Evolutionary conservation across 1,139 yeast species (phyloP), one percentile per base, ranked within the genome.

Genomic region (Casaregolazyma suthepensis): DNA sequence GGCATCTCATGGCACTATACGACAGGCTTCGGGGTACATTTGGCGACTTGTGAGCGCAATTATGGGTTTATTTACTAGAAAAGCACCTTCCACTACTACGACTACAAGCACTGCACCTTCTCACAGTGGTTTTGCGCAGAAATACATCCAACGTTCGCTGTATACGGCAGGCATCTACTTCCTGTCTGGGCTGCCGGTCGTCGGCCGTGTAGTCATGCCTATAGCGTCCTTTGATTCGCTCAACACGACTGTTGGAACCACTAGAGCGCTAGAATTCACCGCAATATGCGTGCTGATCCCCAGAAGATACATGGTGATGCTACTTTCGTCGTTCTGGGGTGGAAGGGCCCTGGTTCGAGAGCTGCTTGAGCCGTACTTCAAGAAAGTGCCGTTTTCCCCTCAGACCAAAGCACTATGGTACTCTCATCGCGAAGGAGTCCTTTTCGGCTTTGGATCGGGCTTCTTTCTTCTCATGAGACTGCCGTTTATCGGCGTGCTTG

Each of bases 381-480:
- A 71, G 13, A 67, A 79, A 22, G 68, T 80, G 19, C 78, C 80
- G 9, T 76, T 81, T 56, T 59, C 69, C 4, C 66, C 75, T 7
- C 58, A 67, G n/a, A 81, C 80, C 52, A 70, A 71, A 48, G 70
- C 72, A 10, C 75, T 73, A 52, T 82, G 87, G 87, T 67, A 74
- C 52, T 71, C 71, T 19, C 76, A 83, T 10, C 71, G 87, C 43
- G 80, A 78, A 52, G 87, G 87, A 0, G 73, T 80, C 18, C 66
- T 82, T 46, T 78, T 79, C 59, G 87, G 87, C 1, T 81, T 80
- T 59, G 81, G 83, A 1, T 63, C 79, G n/a, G 74, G 76, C 47
- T 79, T 76, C 64, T 79, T 72, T 58, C 58, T 72, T 49, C 62
- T 79, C 45, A 66, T 80, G 54, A 67, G 71, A 45, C 66, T 76